Evolutionary conservation across 2,329 filamentous ascomycete genomes (phyloP).

Genomic region (Talaromyces piceae): DNA sequence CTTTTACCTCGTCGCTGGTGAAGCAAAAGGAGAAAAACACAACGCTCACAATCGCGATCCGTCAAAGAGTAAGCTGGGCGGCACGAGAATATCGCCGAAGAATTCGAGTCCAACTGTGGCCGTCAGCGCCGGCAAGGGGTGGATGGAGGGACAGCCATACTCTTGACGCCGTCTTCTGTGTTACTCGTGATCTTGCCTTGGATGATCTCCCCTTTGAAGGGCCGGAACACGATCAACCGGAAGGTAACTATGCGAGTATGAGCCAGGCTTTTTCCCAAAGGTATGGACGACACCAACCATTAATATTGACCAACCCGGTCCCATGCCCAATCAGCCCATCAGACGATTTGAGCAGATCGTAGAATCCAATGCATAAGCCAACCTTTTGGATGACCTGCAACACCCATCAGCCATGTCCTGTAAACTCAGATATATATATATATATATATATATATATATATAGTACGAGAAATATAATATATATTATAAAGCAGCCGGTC

Average conservation of each 20-base stretch:
- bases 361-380: slow-evolving; percentile 87
- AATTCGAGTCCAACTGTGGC: slow-evolving; percentile 71
- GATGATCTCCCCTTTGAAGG: slow-evolving; percentile 91
- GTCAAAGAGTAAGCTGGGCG: slow-evolving; percentile 63
- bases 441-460: background rate
- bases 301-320: slow-evolving; percentile 86
- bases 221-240: slow-evolving; percentile 84
- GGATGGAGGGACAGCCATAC: slow-evolving; percentile 41
- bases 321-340: slow-evolving; percentile 93
- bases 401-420: background rate
- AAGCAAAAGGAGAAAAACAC: background rate
- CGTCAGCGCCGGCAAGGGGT: background rate
- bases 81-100: slow-evolving; percentile 86
- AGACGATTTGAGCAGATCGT: slow-evolving; percentile 80
- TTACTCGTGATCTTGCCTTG: slow-evolving; percentile 73
- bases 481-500: no score
- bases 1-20: no score
- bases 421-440: background rate
- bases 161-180: slow-evolving; percentile 63
- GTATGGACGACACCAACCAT: slow-evolving; percentile 52
- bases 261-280: background rate
- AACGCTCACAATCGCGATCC: slow-evolving; percentile 70
- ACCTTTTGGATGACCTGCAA: slow-evolving; percentile 78
- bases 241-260: slow-evolving; percentile 63
- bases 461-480: background rate